Base-by-base conservation (phyloP, 495 filamentous ascomycete genomes). In the Clohesyomyces aquaticus region DNA sequence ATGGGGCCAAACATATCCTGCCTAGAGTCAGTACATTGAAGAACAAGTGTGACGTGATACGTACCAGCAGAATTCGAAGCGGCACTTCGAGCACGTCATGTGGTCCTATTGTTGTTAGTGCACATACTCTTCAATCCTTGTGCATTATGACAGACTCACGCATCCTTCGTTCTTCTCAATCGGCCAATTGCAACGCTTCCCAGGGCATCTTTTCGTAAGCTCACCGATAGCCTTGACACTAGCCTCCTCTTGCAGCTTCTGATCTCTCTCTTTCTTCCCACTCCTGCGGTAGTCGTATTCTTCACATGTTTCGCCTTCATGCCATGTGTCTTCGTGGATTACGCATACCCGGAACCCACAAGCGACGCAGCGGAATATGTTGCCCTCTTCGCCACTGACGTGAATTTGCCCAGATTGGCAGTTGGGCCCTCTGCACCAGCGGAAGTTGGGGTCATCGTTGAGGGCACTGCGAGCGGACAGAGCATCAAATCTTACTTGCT, bases 381-480 rank as follows among this genome's bases (percentile, higher is more conserved):
- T 59, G 28, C 66, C 60, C 22, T 60, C 58, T 11, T 56, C 63
- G 18, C 65, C 66, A 49, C 55, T 55, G 27, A 52, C 23, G 57
- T 77, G 71, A 42, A 76, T 65, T 59, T 80, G 75, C n/a, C 77
- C 77, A 4, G 70, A 74, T 6, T 63, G 42, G 65, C 77, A 80
- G 29, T 63, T 61, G 11, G 66, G 54, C 16, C 55, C 55, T 22
- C 74, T 61, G 51, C 78, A 79, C 74, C 76, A 77, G 0, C 70
- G 59, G 71, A 80, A 79, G 60, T 72, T 66, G 6, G 75, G 73
- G 16, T 74, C 67, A 12, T 59, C 59, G 16, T 70, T 59, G 10
- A 79, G 70, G 28, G 65, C 63, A 4, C 50, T 29, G 21, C 69
- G 57, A 19, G 65, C 46, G 0, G 59, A 38, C 1, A 73, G 64